phyloP scores from a whole-genome alignment of 257 asterid species.

The Gentiana dahurica region DNA sequence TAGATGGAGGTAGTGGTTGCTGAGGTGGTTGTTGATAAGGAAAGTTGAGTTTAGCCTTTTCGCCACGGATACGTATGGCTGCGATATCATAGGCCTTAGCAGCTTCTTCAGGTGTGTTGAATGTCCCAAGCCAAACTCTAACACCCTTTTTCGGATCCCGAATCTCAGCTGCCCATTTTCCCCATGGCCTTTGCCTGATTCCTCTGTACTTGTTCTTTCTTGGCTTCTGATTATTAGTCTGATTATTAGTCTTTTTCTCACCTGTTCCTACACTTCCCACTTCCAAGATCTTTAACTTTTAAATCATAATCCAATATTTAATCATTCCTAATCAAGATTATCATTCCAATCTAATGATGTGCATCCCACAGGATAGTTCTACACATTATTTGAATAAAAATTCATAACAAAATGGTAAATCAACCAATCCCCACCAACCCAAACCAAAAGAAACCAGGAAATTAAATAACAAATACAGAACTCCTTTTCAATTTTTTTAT shows the following conservation, averaged over 20 bases:
- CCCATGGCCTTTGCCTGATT: slow-evolving; percentile 86
- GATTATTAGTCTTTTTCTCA: slow-evolving; percentile 18
- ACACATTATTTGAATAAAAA: too few species aligned
- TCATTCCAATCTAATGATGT: too few species aligned
- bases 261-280: slow-evolving; percentile 3
- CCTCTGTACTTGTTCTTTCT: slow-evolving; percentile 70
- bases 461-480: too few species aligned
- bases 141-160: slow-evolving; percentile 70
- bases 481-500: too few species aligned
- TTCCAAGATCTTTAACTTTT: neutral
- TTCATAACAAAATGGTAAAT: too few species aligned
- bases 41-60: slow-evolving; percentile 81
- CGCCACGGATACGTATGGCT: slow-evolving; percentile 68
- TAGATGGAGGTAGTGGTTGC: slow-evolving; percentile 11
- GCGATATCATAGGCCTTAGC: slow-evolving; percentile 76
- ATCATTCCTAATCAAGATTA: too few species aligned
- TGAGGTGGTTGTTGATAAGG: slow-evolving; percentile 19
- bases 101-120: slow-evolving; percentile 56
- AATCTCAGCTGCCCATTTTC: slow-evolving; percentile 93
- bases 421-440: too few species aligned
- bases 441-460: too few species aligned
- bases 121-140: slow-evolving; percentile 82
- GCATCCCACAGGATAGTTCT: too few species aligned
- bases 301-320: too few species aligned
- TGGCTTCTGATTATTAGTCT: slow-evolving; percentile 17